Conservation (phyloP, 1,284 basidiomycete species). For the Apiotrichum sp. region DNA sequence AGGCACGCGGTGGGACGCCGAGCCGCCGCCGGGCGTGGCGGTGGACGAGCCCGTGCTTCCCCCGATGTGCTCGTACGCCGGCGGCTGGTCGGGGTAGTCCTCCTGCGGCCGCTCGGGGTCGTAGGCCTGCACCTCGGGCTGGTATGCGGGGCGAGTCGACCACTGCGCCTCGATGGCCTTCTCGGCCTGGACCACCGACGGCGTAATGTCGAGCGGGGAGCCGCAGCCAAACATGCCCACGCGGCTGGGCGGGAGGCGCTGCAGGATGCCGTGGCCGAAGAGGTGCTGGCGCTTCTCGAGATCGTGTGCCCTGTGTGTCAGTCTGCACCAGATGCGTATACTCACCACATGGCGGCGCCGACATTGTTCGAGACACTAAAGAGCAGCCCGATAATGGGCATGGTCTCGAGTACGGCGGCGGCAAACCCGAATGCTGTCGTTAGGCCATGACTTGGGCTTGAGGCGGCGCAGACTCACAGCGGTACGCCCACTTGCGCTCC, state of each 20-base stretch:
- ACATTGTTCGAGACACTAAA: constrained; percentile 79
- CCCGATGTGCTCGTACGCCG: not conserved
- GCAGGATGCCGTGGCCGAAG: constrained; percentile 46
- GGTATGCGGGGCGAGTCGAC: constrained; percentile 6
- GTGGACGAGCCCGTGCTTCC: not conserved
- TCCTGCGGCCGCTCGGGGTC: not conserved
- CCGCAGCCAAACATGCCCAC: constrained; percentile 42
- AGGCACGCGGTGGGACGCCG: not conserved
- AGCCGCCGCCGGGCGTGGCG: not conserved
- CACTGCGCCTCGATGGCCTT: constrained; percentile 13
- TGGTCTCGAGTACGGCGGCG: constrained; percentile 66
- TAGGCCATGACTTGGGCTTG: not conserved
- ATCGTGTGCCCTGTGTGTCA: constrained; percentile 47
- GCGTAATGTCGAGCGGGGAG: constrained; percentile 26
- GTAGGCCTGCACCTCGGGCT: not conserved
- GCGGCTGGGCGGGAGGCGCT: constrained; percentile 36
- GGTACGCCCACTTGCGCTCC: constrained; percentile 80
- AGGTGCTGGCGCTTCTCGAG: constrained; percentile 72
- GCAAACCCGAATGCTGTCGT: constrained; percentile 68
- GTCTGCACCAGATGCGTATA: not conserved
- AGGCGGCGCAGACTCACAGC: constrained; percentile 50
- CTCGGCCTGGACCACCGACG: constrained; percentile 34
- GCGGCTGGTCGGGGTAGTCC: constrained; percentile 1
- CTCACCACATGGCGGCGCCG: constrained; percentile 78
- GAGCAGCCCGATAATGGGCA: constrained; percentile 69